Evolutionary conservation across 495 filamentous ascomycete species (phyloP).

Genomic region (Aspergillus incahuasiensis): DNA sequence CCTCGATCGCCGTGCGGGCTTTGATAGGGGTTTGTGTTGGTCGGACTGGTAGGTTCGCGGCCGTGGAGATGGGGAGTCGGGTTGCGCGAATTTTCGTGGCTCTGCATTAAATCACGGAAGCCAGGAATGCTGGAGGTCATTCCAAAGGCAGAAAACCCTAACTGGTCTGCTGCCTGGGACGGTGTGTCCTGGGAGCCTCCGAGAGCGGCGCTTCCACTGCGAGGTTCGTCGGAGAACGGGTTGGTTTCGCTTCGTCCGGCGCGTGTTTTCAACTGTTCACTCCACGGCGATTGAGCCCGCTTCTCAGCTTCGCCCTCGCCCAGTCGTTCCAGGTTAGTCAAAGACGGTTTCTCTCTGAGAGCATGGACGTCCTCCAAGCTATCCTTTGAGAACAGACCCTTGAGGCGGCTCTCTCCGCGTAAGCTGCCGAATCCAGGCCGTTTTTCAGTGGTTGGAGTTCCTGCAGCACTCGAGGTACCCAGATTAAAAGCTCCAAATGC

Average conservation of each 20-base stretch:
- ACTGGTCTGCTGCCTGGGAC: constrained; percentile 46
- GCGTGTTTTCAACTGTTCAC: constrained; percentile 46
- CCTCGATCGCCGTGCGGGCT: constrained; percentile 81
- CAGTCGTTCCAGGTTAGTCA: constrained; percentile 50
- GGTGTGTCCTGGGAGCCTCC: constrained; percentile 72
- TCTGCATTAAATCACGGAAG: constrained; percentile 58
- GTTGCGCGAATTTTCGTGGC: constrained; percentile 54
- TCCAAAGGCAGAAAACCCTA: constrained; percentile 65
- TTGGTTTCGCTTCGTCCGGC: constrained; percentile 70
- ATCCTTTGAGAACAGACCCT: constrained; percentile 75
- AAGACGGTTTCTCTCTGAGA: constrained; percentile 51
- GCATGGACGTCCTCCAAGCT: constrained; percentile 59
- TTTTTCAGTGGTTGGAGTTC: constrained; percentile 60
- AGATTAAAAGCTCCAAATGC: constrained; percentile 84
- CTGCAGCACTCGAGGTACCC: constrained; percentile 36
- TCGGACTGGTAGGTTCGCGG: constrained; percentile 77
- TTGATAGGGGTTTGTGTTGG: constrained; percentile 95
- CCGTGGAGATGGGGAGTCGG: constrained; percentile 52
- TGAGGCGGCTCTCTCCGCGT: constrained; percentile 76
- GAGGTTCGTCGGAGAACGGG: constrained; percentile 65
- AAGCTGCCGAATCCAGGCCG: constrained; percentile 60
- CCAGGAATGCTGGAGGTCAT: constrained; percentile 69
- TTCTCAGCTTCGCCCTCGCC: constrained; percentile 45
- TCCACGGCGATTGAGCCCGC: constrained; percentile 50
- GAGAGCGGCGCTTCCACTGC: constrained; percentile 72